Evolutionary conservation across 202 grass and related monocot genomes (phyloP), one percentile per base, ranked within the genome.

Genomic region (Carex arenaria): DNA sequence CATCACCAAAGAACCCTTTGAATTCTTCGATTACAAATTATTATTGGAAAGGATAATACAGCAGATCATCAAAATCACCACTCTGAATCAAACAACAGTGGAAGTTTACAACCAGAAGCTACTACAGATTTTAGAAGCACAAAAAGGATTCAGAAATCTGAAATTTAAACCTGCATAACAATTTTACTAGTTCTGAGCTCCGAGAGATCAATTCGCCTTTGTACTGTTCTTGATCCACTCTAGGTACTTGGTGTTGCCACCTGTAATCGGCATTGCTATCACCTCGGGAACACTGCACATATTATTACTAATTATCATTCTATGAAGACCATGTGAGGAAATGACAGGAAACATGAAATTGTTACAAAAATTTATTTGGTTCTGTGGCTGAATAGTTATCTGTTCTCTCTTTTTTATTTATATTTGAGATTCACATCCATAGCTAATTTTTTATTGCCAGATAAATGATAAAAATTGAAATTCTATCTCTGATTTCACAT

Each of bases 221-320:
- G 94, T 97, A 78, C 80, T 97, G 82, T 91, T 84, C 83, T 89
- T 91, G 68, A 97, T 85, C 94, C 89, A 97, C 83, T 93, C 94
- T 6, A 97, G 75, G 34, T 97, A 97, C 73, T 93, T 91, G 28
- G 49, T 47, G 71, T 91, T 97, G 31, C 94, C 94, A 42, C 94
- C 94, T 22, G 76, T 89, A 45, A 97, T 93, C 18, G 94, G 91
- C 87, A 97, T 42, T 20, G 91, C 85, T 3, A 97, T 91, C 56
- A 97, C 91, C 89, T 97, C 91, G 14, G 94, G 94, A 89, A 97
- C 87, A 12, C 91, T 97, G 84, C 80, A 86, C 7, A 85, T 26
- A 12, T 34, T 30, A 40, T 65, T 20, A 43, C 36, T 9, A 61
- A 72, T 32, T 15, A 64, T 18, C 34, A 80, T 57, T 73, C 13